A percentile compares a stretch with the other conserved stretches of the same genome.
These are phyloP conservation scores for Antitrichia curtipendula DNA, from an alignment of 225 moss, liverwort and hornwort species.

Conservation along the genomic window DNA sequence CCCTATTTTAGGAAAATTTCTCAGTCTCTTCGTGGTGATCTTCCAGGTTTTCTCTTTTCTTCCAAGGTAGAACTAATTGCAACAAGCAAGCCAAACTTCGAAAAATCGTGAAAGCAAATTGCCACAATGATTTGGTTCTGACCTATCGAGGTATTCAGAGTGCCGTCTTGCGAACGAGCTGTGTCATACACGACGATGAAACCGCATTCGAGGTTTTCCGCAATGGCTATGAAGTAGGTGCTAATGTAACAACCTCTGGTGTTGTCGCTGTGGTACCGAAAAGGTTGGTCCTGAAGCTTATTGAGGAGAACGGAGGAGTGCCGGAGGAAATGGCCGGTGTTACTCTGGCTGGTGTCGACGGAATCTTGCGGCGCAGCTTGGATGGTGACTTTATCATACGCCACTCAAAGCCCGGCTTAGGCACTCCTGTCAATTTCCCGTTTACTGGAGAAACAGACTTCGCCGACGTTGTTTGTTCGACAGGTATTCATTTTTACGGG, in stretches of 20 bases:
- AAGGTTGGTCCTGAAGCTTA: constrained; percentile 17
- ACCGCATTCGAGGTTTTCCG: constrained; percentile 44
- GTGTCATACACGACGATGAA: constrained; percentile 28
- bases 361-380: constrained; percentile 23
- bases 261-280: constrained; percentile 32
- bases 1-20: neutral
- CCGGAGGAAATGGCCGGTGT: constrained; percentile 13
- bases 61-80: constrained; percentile 8
- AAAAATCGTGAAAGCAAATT: neutral
- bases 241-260: constrained; percentile 34
- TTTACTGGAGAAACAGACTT: constrained; percentile 15
- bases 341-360: constrained; percentile 9
- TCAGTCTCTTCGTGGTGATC: neutral
- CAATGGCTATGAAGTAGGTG: constrained; percentile 19
- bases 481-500: constrained; percentile 3
- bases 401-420: neutral
- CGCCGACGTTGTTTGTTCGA: constrained; percentile 31
- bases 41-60: constrained; percentile 17
- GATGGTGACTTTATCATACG: constrained; percentile 42
- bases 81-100: constrained; percentile 11
- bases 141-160: constrained; percentile 37
- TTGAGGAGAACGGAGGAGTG: constrained; percentile 31
- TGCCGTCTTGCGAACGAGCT: constrained; percentile 31
- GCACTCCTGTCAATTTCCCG: constrained; percentile 1
- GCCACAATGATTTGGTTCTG: constrained; percentile 23